These are phyloP conservation scores for Cyclotella sp. DNA, from an alignment of 108 stramenopile genomes.

Conservation along the genomic window DNA sequence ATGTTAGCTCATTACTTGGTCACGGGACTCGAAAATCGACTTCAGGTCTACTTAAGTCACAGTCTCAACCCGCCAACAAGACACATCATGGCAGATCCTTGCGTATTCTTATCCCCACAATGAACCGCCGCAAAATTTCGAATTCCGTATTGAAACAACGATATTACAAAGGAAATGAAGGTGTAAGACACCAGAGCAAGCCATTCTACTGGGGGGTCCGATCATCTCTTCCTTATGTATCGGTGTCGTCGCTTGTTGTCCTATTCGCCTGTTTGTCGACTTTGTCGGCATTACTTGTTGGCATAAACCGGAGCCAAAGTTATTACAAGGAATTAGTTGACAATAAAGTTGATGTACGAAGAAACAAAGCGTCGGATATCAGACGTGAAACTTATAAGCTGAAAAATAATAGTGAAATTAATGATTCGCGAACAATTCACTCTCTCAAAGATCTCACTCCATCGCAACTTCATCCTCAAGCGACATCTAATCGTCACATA, in stretches of 20 bases:
- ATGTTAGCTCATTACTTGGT: too few species aligned
- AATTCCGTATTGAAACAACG: background rate
- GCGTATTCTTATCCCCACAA: background rate
- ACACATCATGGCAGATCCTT: too few species aligned
- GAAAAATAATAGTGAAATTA: background rate
- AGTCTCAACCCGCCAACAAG: too few species aligned
- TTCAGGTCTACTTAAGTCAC: too few species aligned
- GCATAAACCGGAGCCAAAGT: background rate
- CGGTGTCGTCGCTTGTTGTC: background rate
- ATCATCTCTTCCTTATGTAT: background rate
- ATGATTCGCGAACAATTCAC: conserved; percentile 16
- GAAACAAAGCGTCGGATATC: background rate
- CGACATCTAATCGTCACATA: conserved; percentile 32
- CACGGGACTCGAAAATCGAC: too few species aligned
- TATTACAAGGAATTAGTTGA: background rate
- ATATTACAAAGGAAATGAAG: background rate
- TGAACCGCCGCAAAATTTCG: conserved; percentile 1
- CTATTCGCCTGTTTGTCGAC: background rate
- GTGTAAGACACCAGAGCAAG: background rate
- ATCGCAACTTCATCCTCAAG: conserved; percentile 35
- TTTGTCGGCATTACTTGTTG: background rate
- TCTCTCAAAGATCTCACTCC: conserved; percentile 35
- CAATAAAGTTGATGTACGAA: background rate
- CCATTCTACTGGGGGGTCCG: background rate
- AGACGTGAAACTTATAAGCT: background rate